Conservation (phyloP, 495 filamentous ascomycete species). For the Penicillium flavigenum region DNA sequence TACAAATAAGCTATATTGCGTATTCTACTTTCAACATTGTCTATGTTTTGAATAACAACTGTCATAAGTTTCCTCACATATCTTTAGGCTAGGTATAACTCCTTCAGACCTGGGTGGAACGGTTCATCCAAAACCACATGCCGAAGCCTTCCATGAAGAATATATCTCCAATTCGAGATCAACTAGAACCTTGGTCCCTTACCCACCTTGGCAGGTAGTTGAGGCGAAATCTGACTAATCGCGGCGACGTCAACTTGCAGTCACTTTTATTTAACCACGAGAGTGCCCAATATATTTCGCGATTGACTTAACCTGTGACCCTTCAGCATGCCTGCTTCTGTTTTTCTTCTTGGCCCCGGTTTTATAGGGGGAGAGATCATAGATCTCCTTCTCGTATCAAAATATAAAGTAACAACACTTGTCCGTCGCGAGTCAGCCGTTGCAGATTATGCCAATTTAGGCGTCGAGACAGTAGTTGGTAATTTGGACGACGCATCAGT, state of each 20-base stretch:
- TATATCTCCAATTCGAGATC: neutral
- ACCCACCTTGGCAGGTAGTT: neutral
- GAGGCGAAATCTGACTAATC: neutral
- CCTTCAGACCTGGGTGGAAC: too few relatives aligned
- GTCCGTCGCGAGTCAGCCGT: conserved; percentile 31
- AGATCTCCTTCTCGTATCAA: conserved; percentile 33
- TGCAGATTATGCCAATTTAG: conserved; percentile 20
- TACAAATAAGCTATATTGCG: too few relatives aligned
- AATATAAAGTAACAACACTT: conserved; percentile 33
- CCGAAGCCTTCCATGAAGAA: too few relatives aligned
- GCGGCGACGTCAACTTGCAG: neutral
- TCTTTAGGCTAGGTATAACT: too few relatives aligned
- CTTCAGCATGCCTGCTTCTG: conserved; percentile 5
- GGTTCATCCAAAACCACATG: too few relatives aligned
- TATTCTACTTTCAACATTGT: too few relatives aligned
- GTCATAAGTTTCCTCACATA: too few relatives aligned
- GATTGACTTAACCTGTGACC: neutral
- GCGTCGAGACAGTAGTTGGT: conserved; percentile 27
- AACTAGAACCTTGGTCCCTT: too few relatives aligned
- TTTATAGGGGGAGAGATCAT: conserved; percentile 42
- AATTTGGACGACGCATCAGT: conserved; percentile 25
- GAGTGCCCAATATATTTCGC: neutral
- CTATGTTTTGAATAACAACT: too few relatives aligned
- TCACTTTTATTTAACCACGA: neutral
- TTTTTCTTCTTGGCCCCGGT: conserved; percentile 42